phyloP scores from a whole-genome alignment of 2,329 filamentous ascomycete species.

The Penicillium sp. region DNA sequence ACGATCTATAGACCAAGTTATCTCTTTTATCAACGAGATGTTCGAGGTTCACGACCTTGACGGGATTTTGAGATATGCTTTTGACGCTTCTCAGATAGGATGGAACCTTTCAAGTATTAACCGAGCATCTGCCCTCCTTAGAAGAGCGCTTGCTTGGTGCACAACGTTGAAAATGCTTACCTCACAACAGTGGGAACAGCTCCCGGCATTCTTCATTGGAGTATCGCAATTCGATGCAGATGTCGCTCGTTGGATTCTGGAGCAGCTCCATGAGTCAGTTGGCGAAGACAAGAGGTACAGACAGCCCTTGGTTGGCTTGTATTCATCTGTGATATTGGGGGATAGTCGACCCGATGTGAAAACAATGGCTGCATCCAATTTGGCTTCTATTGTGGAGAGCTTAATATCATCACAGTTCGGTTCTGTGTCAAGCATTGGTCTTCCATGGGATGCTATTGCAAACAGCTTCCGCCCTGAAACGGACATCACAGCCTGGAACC shows the following conservation, averaged over 20 bases:
- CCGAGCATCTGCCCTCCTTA: conserved; percentile 36
- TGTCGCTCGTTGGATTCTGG: conserved; percentile 35
- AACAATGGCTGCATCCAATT: conserved; percentile 28
- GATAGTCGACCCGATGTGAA: conserved; percentile 28
- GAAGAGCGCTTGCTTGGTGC: conserved; percentile 36
- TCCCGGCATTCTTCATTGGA: conserved; percentile 23
- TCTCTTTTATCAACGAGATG: conserved; percentile 20
- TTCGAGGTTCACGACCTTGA: conserved; percentile 28
- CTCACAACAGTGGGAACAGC: conserved; percentile 13
- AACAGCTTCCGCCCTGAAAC: conserved; percentile 25
- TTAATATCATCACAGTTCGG: conserved; percentile 21
- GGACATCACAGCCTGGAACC: conserved; percentile 30
- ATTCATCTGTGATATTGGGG: conserved; percentile 30
- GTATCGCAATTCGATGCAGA: conserved; percentile 34
- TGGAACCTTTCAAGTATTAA: conserved; percentile 30
- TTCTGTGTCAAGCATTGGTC: conserved; percentile 19
- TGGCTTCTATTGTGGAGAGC: conserved; percentile 34
- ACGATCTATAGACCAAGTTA: conserved; percentile 18
- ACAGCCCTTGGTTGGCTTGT: conserved; percentile 27
- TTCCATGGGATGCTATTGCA: conserved; percentile 30
- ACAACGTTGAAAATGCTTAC: conserved; percentile 25
- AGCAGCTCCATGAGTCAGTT: conserved; percentile 29
- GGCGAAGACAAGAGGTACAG: conserved; percentile 21
- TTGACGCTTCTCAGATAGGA: conserved; percentile 25
- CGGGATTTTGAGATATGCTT: conserved; percentile 25